Evolutionary conservation across 2,329 filamentous ascomycete genomes (phyloP).

Genomic region (Exophiala spinifera): DNA sequence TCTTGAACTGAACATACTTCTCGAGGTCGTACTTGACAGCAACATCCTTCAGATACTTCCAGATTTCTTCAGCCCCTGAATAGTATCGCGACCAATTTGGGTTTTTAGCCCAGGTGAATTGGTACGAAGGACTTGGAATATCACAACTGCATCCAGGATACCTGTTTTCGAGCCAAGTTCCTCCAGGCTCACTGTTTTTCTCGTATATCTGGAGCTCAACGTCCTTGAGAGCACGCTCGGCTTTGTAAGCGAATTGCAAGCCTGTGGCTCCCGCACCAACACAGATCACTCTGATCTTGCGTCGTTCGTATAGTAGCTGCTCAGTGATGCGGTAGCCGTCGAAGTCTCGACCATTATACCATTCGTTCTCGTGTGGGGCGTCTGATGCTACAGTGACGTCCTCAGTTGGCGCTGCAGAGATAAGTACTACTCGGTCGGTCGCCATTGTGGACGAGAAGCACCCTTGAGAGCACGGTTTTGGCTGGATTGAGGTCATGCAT

Average conservation of each 20-base stretch:
- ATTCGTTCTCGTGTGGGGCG: constrained; percentile 21
- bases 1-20: constrained; percentile 30
- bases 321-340: constrained; percentile 22
- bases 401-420: constrained; percentile 18
- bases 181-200: constrained; percentile 32
- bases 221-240: constrained; percentile 19
- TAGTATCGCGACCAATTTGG: constrained; percentile 36
- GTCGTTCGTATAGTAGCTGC: constrained; percentile 14
- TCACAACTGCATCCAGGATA: constrained; percentile 34
- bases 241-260: constrained; percentile 31
- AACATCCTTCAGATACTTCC: constrained; percentile 31
- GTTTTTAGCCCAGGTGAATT: constrained; percentile 48
- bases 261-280: constrained; percentile 33
- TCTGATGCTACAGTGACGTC: constrained; percentile 19
- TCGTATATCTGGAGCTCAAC: constrained; percentile 31
- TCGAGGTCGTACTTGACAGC: constrained; percentile 28
- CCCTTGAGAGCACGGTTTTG: no score
- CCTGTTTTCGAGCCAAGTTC: constrained; percentile 32
- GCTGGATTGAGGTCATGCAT: no score
- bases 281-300: constrained; percentile 23
- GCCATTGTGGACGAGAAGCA: constrained; percentile 7
- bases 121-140: constrained; percentile 53
- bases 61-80: constrained; percentile 30
- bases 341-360: constrained; percentile 23
- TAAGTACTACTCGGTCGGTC: constrained; percentile 13